A percentile compares a stretch with the other conserved stretches of the same genome.
phyloP scores from a whole-genome alignment of 331 rosid species.

The Pyrus hybrid region DNA sequence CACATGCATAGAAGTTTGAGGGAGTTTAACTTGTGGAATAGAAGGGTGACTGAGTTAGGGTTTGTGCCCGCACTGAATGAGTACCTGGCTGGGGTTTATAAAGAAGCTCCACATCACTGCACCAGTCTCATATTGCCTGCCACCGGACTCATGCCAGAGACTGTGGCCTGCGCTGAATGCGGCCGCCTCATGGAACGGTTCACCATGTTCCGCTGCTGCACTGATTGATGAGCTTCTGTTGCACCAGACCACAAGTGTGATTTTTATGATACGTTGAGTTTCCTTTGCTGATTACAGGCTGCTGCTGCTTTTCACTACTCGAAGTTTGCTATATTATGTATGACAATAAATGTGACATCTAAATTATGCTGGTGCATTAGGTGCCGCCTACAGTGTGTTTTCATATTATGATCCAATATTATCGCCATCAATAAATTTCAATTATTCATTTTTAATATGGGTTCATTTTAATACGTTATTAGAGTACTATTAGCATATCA shows the following conservation, averaged over 20 bases:
- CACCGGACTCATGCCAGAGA: slow-evolving; percentile 29
- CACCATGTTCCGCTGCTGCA: slow-evolving; percentile 67
- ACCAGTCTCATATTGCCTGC: slow-evolving; percentile 44
- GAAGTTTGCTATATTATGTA: not conserved
- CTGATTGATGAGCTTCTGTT: slow-evolving; percentile 15
- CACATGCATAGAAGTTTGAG: slow-evolving; percentile 18
- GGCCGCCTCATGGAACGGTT: slow-evolving; percentile 49
- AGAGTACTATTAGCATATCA: not conserved
- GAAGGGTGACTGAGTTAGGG: slow-evolving; percentile 18
- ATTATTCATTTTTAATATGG: not conserved
- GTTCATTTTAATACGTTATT: not conserved
- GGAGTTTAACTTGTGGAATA: slow-evolving; percentile 35
- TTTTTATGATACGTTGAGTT: not conserved
- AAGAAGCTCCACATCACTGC: slow-evolving; percentile 48
- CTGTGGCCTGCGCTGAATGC: slow-evolving; percentile 49
- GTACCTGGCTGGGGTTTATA: slow-evolving; percentile 20
- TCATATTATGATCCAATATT: not conserved
- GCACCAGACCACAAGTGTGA: not conserved
- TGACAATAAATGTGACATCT: not conserved
- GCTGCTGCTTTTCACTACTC: not conserved
- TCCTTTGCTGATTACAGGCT: not conserved
- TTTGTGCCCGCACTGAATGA: slow-evolving; percentile 47
- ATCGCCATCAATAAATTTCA: not conserved
- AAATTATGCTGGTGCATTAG: not conserved
- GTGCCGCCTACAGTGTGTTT: not conserved